Evolutionary conservation across 2,329 filamentous ascomycete species (phyloP).

Genomic region (Alternaria arborescens): DNA sequence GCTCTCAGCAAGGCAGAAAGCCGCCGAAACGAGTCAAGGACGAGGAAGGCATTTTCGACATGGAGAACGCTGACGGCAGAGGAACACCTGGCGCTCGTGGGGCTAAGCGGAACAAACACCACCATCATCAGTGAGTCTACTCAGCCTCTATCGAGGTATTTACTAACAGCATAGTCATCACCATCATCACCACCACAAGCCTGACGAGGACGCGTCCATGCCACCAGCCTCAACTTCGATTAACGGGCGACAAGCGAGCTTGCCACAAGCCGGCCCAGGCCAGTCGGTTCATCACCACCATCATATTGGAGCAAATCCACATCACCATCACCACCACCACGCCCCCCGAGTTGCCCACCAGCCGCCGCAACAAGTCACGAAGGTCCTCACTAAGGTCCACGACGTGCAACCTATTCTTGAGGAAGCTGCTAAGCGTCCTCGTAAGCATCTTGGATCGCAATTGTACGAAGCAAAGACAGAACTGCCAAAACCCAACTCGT

Average conservation of each 20-base stretch:
- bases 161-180: slow-evolving; percentile 57
- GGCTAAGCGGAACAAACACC: slow-evolving; percentile 68
- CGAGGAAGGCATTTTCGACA: slow-evolving; percentile 71
- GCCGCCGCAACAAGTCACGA: slow-evolving; percentile 52
- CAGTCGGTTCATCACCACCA: slow-evolving; percentile 49
- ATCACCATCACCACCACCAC: slow-evolving; percentile 48
- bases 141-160: slow-evolving; percentile 7
- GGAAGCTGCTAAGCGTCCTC: slow-evolving; percentile 73
- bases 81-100: slow-evolving; percentile 72
- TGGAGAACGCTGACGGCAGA: slow-evolving; percentile 71
- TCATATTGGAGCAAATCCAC: slow-evolving; percentile 49
- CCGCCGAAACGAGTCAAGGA: slow-evolving; percentile 73
- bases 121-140: slow-evolving; percentile 68
- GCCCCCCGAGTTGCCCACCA: slow-evolving; percentile 38
- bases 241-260: slow-evolving; percentile 37
- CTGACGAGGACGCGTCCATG: slow-evolving; percentile 58
- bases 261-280: slow-evolving; percentile 40
- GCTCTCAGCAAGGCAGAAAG: slow-evolving; percentile 50
- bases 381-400: slow-evolving; percentile 71
- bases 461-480: slow-evolving; percentile 77
- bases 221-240: slow-evolving; percentile 28
- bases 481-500: slow-evolving; percentile 52
- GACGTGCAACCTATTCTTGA: slow-evolving; percentile 67
- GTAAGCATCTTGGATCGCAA: slow-evolving; percentile 83
- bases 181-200: slow-evolving; percentile 65